These are phyloP conservation scores for Peniophora sp. DNA, from an alignment of 1,284 basidiomycete species.

Conservation along the genomic window DNA sequence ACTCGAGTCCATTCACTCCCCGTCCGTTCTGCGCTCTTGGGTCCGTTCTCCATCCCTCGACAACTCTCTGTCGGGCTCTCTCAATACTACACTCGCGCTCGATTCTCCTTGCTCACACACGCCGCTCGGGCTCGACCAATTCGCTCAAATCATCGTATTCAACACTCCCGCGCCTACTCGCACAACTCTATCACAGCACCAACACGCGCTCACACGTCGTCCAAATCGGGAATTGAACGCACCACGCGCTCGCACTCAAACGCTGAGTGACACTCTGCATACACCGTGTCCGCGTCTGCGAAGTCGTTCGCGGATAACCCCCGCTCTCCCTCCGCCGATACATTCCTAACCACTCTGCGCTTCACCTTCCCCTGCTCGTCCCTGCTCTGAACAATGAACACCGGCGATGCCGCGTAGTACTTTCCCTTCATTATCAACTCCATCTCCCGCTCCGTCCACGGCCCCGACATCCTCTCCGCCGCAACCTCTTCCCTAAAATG, in stretches of 20 bases:
- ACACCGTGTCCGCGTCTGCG: conserved; percentile 22
- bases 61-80: no score
- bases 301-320: conserved; percentile 21
- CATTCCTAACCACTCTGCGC: conserved; percentile 9
- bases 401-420: conserved; percentile 15
- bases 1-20: not conserved
- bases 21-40: conserved; percentile 5
- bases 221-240: no score
- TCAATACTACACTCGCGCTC: no score
- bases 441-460: conserved; percentile 17
- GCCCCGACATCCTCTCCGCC: conserved; percentile 23
- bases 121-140: no score
- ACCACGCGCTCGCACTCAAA: conserved; percentile 21
- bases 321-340: conserved; percentile 7
- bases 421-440: conserved; percentile 20
- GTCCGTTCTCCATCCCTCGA: not conserved
- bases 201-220: no score
- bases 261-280: conserved; percentile 21
- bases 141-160: no score
- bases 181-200: no score
- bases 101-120: no score
- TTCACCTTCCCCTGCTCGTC: conserved; percentile 5
- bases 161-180: no score
- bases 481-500: conserved; percentile 23
- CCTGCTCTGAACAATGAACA: conserved; percentile 12